These are phyloP conservation scores for Pyrenophora seminiperda DNA, from an alignment of 2,329 filamentous ascomycete genomes.

Conservation along the genomic window DNA sequence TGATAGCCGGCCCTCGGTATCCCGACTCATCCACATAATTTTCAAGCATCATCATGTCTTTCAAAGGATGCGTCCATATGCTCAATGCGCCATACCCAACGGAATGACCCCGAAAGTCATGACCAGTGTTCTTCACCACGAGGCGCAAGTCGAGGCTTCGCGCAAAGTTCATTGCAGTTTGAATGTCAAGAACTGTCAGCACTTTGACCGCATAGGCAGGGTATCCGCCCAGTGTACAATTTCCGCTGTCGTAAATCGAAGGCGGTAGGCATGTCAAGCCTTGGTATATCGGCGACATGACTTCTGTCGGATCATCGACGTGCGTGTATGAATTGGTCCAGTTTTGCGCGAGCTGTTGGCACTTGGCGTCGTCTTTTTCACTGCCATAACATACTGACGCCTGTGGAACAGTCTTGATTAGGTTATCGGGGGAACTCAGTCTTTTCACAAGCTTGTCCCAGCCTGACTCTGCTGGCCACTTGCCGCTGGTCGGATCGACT, in stretches of 20 bases:
- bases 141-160: slow-evolving; percentile 32
- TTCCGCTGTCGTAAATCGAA: slow-evolving; percentile 26
- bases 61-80: slow-evolving; percentile 38
- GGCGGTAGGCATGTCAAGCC: slow-evolving; percentile 36
- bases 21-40: slow-evolving; percentile 26
- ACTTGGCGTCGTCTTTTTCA: slow-evolving; percentile 27
- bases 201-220: slow-evolving; percentile 34
- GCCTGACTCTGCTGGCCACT: slow-evolving; percentile 34
- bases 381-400: slow-evolving; percentile 31
- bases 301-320: slow-evolving; percentile 33
- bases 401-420: slow-evolving; percentile 29
- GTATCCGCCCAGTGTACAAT: slow-evolving; percentile 34
- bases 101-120: slow-evolving; percentile 29
- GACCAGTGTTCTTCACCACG: slow-evolving; percentile 40
- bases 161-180: slow-evolving; percentile 37
- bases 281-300: slow-evolving; percentile 34
- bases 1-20: slow-evolving; percentile 36
- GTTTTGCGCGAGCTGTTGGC: slow-evolving; percentile 24
- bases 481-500: slow-evolving; percentile 25
- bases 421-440: slow-evolving; percentile 25
- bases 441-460: slow-evolving; percentile 29
- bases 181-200: slow-evolving; percentile 28
- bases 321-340: slow-evolving; percentile 25
- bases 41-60: slow-evolving; percentile 31
- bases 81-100: slow-evolving; percentile 27